Base-by-base conservation (phyloP, 2,329 filamentous ascomycete genomes). In the Aspergillus calidoustus region DNA sequence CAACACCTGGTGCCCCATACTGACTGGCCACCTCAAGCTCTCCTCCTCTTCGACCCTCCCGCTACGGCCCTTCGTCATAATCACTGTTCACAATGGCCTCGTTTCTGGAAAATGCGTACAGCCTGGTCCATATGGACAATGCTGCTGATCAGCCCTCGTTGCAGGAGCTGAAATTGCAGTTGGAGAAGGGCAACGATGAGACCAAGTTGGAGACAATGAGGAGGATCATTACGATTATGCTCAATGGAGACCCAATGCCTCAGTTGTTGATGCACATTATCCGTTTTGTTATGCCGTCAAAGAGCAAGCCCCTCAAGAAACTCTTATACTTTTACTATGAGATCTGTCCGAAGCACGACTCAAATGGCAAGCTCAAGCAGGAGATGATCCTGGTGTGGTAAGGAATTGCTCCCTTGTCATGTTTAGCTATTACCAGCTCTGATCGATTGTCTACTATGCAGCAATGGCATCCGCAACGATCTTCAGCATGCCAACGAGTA, bases 361-460 rank as follows among this genome's bases (percentile, higher is more conserved):
- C 89, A 57, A 89, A 84, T 75, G 95, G 95, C 74, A 99, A 98
- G 85, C 83, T 99, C 67, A 97, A 97, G 85, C 95, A 99, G 81
- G 95, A 99, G 82, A 98, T 97, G 92, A 99, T 99, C 77, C 82
- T 99, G 74, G 95, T 99, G 72, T 99, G 95, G 94, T 97, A 81
- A 69, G 84, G 76, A 55, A 54, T 60, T 54, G 15, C 8, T 7
- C 34, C 48, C 41, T 48, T 22, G 23, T 57, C 64, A 41, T 41
- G 53, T 41, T 34, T 65, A 51, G 57, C 44, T 23, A 4, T 28
- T 59, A 23, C 17, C 23, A 19, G 49, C 46, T 62, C 62, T 73
- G 63, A 73, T 64, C 50, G 3, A 25, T 17, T 41, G n/a, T 47
- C 34, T 55, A 8, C 23, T 41, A 7, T 50, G 57, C 72, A 97